Base-by-base conservation (phyloP, 306 rosid genomes). In the Oxytropis ochrocephala region DNA sequence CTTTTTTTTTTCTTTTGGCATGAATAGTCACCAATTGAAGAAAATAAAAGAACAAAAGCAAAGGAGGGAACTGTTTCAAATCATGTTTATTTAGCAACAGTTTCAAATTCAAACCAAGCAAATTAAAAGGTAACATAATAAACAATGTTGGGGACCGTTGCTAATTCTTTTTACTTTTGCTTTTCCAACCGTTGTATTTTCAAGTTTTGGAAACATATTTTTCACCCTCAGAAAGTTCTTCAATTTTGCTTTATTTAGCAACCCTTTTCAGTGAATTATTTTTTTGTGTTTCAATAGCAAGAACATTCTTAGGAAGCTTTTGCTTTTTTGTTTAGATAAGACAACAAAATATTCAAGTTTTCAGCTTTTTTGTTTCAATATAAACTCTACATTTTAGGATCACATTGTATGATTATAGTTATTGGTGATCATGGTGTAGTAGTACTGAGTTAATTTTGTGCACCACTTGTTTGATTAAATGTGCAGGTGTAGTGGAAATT, bases 1-100 rank as follows among this genome's bases (percentile, higher is more conserved):
- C 48, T 12, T 75, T 76, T 50, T 75, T n/a, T 59, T 35, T 38
- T 48, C 44, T 48, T 48, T 27, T 51, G 30, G 72, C 58, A 74
- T 75, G 59, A 67, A n/a, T 56, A 38, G 12, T 46, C 59, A 42
- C 39, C 65, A 35, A 5, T 0, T 46, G 75, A 27, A 80, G 70
- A 53, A 57, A 55, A 75, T 52, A 70, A 75, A 77, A 48, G 53
- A 46, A 63, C 71, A 73, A 74, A 54, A 38, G 74, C 75, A 64
- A 67, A 56, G 83, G 96, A 83, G 96, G 91, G 88, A 87, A 77
- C 75, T 30, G 79, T 78, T 87, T 85, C 85, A 79, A 88, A 85
- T 70, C 69, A 41, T 75, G 49, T 51, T 57, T 59, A 29, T 6
- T 69, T 80, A 52, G 36, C 69, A 5, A 72, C 69, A 68, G 41